These are phyloP conservation scores for Aspergillus carbonarius DNA, from an alignment of 2,329 filamentous ascomycete genomes.

Conservation along the genomic window DNA sequence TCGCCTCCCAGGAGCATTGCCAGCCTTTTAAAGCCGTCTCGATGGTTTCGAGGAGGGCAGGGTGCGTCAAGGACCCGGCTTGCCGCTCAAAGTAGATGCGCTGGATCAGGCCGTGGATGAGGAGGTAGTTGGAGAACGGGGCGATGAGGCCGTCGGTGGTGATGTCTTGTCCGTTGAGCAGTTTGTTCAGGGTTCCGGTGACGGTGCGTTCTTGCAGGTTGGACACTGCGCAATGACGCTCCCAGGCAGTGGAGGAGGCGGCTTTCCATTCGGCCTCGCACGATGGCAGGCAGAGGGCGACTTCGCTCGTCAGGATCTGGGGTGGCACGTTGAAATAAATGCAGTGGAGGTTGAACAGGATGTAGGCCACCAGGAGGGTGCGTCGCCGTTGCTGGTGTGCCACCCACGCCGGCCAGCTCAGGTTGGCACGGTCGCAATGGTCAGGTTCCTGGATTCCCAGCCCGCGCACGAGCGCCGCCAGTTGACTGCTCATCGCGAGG, in stretches of 20 bases:
- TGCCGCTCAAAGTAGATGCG: slow-evolving; percentile 66
- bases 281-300: slow-evolving; percentile 26
- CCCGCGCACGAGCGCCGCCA: not conserved
- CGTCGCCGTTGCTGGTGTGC: slow-evolving; percentile 23
- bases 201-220: not conserved
- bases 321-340: slow-evolving; percentile 30
- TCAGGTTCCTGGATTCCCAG: not conserved
- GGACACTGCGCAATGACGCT: not conserved
- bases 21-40: slow-evolving; percentile 8
- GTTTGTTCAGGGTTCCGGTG: not conserved
- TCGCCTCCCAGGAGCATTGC: slow-evolving; percentile 38
- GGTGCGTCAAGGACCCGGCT: not conserved
- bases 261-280: slow-evolving; percentile 23
- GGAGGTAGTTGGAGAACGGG: slow-evolving; percentile 64
- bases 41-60: not conserved
- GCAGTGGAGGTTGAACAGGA: slow-evolving; percentile 29
- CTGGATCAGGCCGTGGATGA: slow-evolving; percentile 69
- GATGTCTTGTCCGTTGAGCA: not conserved
- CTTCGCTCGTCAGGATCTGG: slow-evolving; percentile 24
- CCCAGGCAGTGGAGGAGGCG: not conserved
- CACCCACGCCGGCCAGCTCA: slow-evolving; percentile 27
- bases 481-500: not conserved
- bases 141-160: slow-evolving; percentile 12
- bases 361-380: slow-evolving; percentile 29
- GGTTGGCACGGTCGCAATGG: not conserved